A percentile compares a stretch with the other conserved stretches of the same genome.
Conservation (phyloP, 73 alveolate species). For the Tetrahymena malaccensis region DNA sequence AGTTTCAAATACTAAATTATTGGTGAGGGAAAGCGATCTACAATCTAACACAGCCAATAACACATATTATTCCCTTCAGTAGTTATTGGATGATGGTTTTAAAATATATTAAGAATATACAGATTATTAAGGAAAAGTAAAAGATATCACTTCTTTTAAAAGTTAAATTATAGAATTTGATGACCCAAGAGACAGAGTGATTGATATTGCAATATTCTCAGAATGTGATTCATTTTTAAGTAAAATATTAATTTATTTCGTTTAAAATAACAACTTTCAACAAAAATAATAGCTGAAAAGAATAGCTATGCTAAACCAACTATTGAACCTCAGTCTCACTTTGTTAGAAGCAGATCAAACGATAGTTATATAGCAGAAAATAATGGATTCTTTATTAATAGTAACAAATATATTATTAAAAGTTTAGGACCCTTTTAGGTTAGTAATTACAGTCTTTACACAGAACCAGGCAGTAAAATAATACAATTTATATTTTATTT, state of each 20-base stretch:
- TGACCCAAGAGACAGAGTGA: neutral
- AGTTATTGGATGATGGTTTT: neutral
- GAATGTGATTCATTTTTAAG: neutral
- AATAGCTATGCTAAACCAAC: neutral
- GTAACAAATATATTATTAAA: neutral
- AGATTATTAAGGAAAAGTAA: neutral
- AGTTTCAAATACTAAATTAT: neutral
- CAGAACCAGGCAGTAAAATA: neutral
- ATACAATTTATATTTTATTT: too few relatives aligned
- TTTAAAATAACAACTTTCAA: neutral
- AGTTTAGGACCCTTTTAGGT: neutral
- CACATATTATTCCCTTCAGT: neutral
- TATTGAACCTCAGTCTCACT: neutral
- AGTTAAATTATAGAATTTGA: neutral
- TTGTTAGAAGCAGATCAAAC: neutral
- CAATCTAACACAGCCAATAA: neutral
- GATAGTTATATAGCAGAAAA: neutral
- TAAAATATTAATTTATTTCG: neutral
- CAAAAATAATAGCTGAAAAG: neutral
- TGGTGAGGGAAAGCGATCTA: neutral
- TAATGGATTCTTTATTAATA: neutral
- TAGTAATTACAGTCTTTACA: neutral
- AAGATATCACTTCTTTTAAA: neutral
- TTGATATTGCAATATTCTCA: neutral
- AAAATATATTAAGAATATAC: neutral